Percentiles rank a stretch among this genome's conserved stretches.
phyloP scores from a whole-genome alignment of 306 rosid species.

The Leucaena leucocephala region DNA sequence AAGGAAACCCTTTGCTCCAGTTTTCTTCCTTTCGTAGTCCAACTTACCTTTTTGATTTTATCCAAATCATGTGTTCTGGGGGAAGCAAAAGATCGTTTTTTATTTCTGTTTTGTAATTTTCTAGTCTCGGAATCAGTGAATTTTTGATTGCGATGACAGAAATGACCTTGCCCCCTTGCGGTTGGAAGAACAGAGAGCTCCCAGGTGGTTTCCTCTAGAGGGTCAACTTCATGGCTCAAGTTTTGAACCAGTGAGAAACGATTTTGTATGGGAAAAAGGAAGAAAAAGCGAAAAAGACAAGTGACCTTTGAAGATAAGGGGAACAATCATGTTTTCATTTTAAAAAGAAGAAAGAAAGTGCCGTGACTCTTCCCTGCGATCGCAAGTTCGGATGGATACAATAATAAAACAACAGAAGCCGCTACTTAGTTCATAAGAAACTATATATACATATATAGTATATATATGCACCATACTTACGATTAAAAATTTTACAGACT shows the following conservation, averaged over 20 bases:
- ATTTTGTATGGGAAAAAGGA: background rate
- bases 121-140: slow-evolving; percentile 18
- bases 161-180: background rate
- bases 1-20: background rate
- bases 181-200: background rate
- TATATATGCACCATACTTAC: no score
- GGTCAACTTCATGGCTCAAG: slow-evolving; percentile 8
- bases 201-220: background rate
- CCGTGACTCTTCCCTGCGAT: background rate
- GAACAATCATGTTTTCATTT: background rate
- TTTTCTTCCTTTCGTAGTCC: background rate
- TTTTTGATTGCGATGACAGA: background rate
- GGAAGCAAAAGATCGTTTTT: no score
- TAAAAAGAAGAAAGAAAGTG: background rate
- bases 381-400: background rate
- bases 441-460: background rate
- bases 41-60: background rate
- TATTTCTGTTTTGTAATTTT: no score
- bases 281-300: background rate
- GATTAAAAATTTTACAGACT: no score
- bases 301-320: background rate
- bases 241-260: background rate
- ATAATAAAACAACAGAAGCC: background rate
- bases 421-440: background rate
- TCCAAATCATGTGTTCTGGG: background rate